These are phyloP conservation scores for Daldinia caldariorum DNA, from an alignment of 495 filamentous ascomycete genomes.

Conservation along the genomic window DNA sequence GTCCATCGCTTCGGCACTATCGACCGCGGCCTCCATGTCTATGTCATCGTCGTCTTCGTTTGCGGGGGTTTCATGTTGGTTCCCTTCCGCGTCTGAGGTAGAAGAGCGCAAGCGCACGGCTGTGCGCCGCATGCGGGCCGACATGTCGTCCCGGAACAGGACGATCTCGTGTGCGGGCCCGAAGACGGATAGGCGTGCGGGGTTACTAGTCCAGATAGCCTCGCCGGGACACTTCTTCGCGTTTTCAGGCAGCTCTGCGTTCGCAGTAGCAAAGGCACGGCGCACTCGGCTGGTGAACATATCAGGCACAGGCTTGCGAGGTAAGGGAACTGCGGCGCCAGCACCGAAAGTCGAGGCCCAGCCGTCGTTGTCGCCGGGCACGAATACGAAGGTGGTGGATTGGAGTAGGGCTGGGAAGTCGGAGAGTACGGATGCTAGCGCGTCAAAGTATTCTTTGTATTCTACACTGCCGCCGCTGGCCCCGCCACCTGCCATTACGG, in stretches of 20 bases:
- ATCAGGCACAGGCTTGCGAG: conserved; percentile 78
- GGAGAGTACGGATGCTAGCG: conserved; percentile 80
- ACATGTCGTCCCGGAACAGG: conserved; percentile 85
- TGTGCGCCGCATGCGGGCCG: conserved; percentile 76
- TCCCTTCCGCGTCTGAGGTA: conserved; percentile 39
- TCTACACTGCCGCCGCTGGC: conserved; percentile 79
- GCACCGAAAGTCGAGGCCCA: conserved; percentile 87
- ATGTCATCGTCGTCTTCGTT: conserved; percentile 35
- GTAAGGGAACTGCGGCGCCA: conserved; percentile 80
- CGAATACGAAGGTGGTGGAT: conserved; percentile 83
- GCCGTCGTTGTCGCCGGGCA: conserved; percentile 95
- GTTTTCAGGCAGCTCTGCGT: conserved; percentile 64
- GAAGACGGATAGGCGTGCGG: conserved; percentile 80
- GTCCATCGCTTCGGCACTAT: conserved; percentile 56
- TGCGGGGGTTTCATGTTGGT: conserved; percentile 42
- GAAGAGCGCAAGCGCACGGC: conserved; percentile 68
- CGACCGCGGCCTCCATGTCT: conserved; percentile 48
- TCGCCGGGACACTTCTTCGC: conserved; percentile 57
- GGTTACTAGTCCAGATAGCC: conserved; percentile 89
- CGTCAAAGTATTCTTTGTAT: conserved; percentile 94
- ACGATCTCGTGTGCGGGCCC: conserved; percentile 86
- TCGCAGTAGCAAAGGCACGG: conserved; percentile 79
- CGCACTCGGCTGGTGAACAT: conserved; percentile 86
- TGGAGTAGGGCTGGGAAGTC: conserved; percentile 88
- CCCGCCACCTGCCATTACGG: conserved; percentile 74